These are phyloP conservation scores for Amauroascus niger DNA, from an alignment of 2,329 filamentous ascomycete species.

Conservation along the genomic window DNA sequence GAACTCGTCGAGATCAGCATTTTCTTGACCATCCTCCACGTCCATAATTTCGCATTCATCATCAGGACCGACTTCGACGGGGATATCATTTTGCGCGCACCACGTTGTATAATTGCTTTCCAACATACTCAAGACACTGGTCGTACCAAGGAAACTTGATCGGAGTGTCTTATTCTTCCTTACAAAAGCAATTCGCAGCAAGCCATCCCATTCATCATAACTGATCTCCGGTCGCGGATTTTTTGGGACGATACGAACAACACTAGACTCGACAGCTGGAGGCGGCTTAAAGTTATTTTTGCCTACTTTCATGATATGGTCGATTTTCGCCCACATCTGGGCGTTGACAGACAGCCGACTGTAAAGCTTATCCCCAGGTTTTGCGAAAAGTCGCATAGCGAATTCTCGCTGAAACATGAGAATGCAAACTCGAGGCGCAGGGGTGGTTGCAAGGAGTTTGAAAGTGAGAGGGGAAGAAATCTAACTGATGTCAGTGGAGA, in stretches of 20 bases:
- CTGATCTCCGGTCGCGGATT: conserved; percentile 74
- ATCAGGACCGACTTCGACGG: conserved; percentile 57
- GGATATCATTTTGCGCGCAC: conserved; percentile 76
- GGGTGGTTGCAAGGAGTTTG: conserved; percentile 71
- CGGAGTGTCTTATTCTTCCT: conserved; percentile 86
- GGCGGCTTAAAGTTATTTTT: conserved; percentile 95
- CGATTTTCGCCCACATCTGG: conserved; percentile 75
- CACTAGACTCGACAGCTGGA: conserved; percentile 81
- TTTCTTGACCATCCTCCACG: conserved; percentile 26
- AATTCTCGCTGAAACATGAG: conserved; percentile 98
- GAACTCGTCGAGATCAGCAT: conserved; percentile 41
- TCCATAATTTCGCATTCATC: conserved; percentile 32
- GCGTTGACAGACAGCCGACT: conserved; percentile 84
- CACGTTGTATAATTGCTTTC: conserved; percentile 83
- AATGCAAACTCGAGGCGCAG: conserved; percentile 71
- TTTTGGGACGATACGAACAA: conserved; percentile 84
- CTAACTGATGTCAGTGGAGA: conserved; percentile 32
- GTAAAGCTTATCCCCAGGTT: conserved; percentile 80
- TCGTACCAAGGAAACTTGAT: conserved; percentile 69
- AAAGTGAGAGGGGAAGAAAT: conserved; percentile 90
- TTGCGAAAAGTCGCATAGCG: conserved; percentile 77
- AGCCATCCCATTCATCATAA: conserved; percentile 91
- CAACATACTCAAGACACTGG: conserved; percentile 69
- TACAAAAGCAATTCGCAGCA: conserved; percentile 71
- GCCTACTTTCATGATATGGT: conserved; percentile 79